These are phyloP conservation scores for Pneumocystis sp. DNA, from an alignment of 1,139 yeast species.

Conservation along the genomic window DNA sequence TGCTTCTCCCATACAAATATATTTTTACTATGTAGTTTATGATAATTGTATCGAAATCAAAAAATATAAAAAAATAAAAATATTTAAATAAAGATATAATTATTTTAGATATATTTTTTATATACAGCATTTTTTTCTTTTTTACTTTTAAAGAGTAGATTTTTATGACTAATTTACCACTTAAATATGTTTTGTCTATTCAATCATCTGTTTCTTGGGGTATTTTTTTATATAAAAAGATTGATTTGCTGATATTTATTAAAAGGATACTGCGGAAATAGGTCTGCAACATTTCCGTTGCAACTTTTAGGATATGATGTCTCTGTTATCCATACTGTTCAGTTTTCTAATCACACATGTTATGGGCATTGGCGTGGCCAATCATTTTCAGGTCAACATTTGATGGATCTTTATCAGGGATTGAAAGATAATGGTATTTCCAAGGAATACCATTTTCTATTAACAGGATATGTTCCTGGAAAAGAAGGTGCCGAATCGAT, in stretches of 20 bases:
- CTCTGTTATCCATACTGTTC: slow-evolving; percentile 64
- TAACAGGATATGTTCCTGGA: slow-evolving; percentile 63
- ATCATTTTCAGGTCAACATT: slow-evolving; percentile 38
- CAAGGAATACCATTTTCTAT: slow-evolving; percentile 39
- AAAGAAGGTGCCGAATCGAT: slow-evolving; percentile 37
- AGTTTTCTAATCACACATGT: slow-evolving; percentile 72
- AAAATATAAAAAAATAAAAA: not conserved
- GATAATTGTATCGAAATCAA: not conserved
- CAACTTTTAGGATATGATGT: slow-evolving; percentile 76
- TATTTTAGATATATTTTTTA: not conserved
- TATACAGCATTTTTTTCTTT: not conserved
- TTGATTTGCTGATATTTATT: not conserved
- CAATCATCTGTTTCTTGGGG: slow-evolving; percentile 68
- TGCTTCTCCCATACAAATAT: not conserved
- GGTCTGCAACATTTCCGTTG: slow-evolving; percentile 66
- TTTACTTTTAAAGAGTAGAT: not conserved
- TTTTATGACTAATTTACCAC: not conserved
- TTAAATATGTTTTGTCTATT: slow-evolving; percentile 34
- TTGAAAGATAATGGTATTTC: slow-evolving; percentile 29
- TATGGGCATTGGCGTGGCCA: slow-evolving; percentile 6
- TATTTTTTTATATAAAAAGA: not conserved
- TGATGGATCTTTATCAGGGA: slow-evolving; percentile 34
- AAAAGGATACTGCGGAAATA: slow-evolving; percentile 64
- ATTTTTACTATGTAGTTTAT: not conserved
- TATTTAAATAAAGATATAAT: not conserved